Evolutionary conservation across 345 rosid species (phyloP), one percentile per base, ranked within the genome.

Genomic region (Litchi chinensis): DNA sequence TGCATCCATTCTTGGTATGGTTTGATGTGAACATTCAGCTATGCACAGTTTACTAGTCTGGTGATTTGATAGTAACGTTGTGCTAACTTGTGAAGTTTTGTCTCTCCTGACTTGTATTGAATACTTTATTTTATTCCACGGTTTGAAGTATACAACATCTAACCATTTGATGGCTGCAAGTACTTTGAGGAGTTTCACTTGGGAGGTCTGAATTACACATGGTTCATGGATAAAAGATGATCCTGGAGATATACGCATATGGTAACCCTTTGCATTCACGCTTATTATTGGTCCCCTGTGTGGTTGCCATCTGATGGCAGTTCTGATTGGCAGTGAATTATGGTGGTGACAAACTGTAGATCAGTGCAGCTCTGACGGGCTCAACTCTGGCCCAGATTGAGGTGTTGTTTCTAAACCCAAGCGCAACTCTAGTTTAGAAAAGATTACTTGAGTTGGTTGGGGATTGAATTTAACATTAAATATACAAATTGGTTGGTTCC

Each of bases 251-350:
- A 78, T 69, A 39, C 16, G 32, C 65, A 24, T 65, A 70, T 76
- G 83, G 85, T 79, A 76, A 85, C 77, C 76, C 68, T 77, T 75
- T 85, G 79, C 75, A 73, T 79, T 71, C 57, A 50, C 39, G 77
- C 74, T 68, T 80, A 76, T 76, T 64, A 68, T 77, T 65, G 59
- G 59, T 76, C 28, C 68, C 68, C 70, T 76, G 15, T 78, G 77
- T 76, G 76, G 81, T 59, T 79, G 81, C 78, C 86, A 79, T 80
- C 81, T 76, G 79, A 83, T 82, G 84, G 82, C 64, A 26, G 79
- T 82, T 82, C 75, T 85, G 77, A 83, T 82, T 80, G 79, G 82
- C 84, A 80, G 86, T 76, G 80, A 76, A 57, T 68, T 73, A 24
- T 79, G 83, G 76, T 80, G 88, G 59, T 79, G 77, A 77, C 73